phyloP scores from a whole-genome alignment of 2,329 filamentous ascomycete genomes.

The Epichloe sp. region DNA sequence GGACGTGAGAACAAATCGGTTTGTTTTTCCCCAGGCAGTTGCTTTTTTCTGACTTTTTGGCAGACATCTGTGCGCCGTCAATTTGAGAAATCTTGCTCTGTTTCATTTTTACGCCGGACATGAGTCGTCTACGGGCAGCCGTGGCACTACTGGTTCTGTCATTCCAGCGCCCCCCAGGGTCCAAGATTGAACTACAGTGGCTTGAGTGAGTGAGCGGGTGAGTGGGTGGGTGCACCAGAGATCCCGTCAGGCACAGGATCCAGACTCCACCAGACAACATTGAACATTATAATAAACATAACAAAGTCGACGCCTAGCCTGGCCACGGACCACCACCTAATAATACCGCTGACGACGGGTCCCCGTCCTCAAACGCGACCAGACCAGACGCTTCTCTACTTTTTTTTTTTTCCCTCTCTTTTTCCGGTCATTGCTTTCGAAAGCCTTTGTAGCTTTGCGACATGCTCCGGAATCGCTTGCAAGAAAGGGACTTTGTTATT shows the following conservation, averaged over 20 bases:
- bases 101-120: neutral
- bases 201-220: too few relatives aligned
- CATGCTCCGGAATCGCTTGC: constrained; percentile 21
- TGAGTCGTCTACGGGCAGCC: neutral
- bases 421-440: neutral
- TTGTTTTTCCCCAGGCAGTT: too few relatives aligned
- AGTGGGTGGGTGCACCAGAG: neutral
- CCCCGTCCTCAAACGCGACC: neutral
- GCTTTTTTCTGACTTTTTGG: too few relatives aligned
- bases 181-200: neutral
- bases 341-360: neutral
- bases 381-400: neutral
- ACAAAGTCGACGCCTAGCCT: neutral
- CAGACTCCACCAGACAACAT: too few relatives aligned
- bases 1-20: neutral
- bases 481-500: constrained; percentile 22
- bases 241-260: too few relatives aligned
- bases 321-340: neutral
- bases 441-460: neutral
- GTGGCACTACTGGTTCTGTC: neutral
- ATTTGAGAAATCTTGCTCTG: too few relatives aligned
- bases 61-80: too few relatives aligned
- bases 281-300: too few relatives aligned
- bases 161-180: neutral
- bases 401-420: neutral